A percentile compares a stretch with the other conserved stretches of the same genome.
phyloP scores from a whole-genome alignment of 2,329 filamentous ascomycete genomes.

The Ilyonectria destructans region DNA sequence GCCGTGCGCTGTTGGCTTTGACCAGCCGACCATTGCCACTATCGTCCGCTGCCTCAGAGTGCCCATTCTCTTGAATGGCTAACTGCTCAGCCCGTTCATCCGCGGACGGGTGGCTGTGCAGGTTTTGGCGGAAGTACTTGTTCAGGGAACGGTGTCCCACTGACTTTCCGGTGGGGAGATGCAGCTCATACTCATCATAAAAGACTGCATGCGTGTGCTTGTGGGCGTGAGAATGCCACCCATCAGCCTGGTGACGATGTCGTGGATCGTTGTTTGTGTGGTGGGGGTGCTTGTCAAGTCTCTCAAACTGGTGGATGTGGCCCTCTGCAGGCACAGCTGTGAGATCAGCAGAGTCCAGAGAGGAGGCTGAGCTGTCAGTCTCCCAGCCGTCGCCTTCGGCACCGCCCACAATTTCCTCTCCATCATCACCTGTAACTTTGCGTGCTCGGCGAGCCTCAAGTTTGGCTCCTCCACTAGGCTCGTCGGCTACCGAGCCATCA shows the following conservation, averaged over 20 bases:
- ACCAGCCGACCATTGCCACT: constrained; percentile 54
- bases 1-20: constrained; percentile 61
- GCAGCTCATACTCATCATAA: constrained; percentile 93
- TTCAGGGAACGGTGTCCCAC: constrained; percentile 92
- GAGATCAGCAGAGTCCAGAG: constrained; percentile 88
- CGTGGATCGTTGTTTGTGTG: constrained; percentile 81
- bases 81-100: constrained; percentile 82
- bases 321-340: constrained; percentile 84
- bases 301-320: constrained; percentile 80
- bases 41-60: constrained; percentile 54
- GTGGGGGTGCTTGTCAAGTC: constrained; percentile 81
- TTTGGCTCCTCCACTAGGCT: constrained; percentile 75
- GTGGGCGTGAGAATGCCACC: constrained; percentile 88
- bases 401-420: constrained; percentile 68
- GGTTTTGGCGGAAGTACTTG: constrained; percentile 93
- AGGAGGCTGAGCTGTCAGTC: constrained; percentile 92
- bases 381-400: constrained; percentile 89
- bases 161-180: constrained; percentile 90
- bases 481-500: constrained; percentile 60
- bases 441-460: constrained; percentile 74
- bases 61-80: constrained; percentile 66
- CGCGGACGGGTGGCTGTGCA: constrained; percentile 85
- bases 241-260: constrained; percentile 81
- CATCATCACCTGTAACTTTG: constrained; percentile 68
- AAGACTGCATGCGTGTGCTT: constrained; percentile 83